phyloP scores from a whole-genome alignment of 73 alveolate species.

The Effrenium voratum region DNA sequence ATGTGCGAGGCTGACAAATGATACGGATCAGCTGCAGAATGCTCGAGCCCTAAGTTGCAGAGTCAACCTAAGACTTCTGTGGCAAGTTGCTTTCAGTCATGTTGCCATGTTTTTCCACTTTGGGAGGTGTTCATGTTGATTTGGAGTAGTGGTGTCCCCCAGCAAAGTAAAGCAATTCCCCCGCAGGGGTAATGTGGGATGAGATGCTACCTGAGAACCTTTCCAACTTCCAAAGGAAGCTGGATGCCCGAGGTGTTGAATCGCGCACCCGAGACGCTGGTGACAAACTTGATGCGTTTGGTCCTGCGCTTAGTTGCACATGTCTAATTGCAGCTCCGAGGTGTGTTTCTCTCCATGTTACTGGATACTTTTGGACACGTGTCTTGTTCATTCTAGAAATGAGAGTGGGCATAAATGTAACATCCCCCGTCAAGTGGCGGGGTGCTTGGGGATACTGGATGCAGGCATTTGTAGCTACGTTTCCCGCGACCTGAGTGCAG shows the following conservation, averaged over 20 bases:
- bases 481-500: background rate
- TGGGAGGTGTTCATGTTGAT: too few species aligned
- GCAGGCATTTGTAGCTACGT: too few species aligned
- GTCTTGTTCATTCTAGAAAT: background rate
- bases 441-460: too few species aligned
- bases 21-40: constrained; percentile 82
- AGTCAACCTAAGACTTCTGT: background rate
- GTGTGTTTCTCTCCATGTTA: too few species aligned
- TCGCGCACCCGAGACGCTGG: constrained; percentile 89
- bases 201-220: background rate
- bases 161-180: too few species aligned
- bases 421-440: too few species aligned
- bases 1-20: constrained; percentile 60
- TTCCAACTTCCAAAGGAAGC: background rate
- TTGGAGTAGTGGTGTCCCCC: too few species aligned
- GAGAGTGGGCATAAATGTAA: background rate
- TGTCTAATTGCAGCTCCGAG: too few species aligned
- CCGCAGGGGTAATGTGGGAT: too few species aligned
- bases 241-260: constrained; percentile 42
- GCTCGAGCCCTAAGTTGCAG: background rate
- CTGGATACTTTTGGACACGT: too few species aligned
- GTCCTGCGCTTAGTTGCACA: too few species aligned
- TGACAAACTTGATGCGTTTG: constrained; percentile 71
- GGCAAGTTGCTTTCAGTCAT: background rate
- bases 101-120: too few species aligned